Evolutionary conservation across 2,329 filamentous ascomycete genomes (phyloP), one percentile per base, ranked within the genome.

Genomic region (Sclerotinia sclerotiorum): DNA sequence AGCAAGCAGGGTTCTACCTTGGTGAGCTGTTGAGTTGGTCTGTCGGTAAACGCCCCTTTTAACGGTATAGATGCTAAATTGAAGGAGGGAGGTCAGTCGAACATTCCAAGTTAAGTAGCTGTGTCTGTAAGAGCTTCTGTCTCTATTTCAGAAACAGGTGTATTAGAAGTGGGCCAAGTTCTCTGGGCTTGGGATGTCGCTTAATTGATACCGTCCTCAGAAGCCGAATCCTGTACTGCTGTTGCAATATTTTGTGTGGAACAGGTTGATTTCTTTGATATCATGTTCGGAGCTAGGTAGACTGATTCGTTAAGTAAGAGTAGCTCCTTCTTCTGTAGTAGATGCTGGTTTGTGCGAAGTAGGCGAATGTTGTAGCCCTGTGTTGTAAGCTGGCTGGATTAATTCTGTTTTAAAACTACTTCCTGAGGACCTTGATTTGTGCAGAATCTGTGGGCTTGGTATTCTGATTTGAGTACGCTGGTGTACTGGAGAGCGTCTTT

Each of bases 311-410:
- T 21, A 8, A 44, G 21, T 15, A 11, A 35, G 8, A 39, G 17
- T 17, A 27, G 7, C 1, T 13, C 8, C 24, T 6, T 11, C 0
- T 1, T 1, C 8, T 1, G 4, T 44, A 19, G n/a, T 13, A 27
- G 2, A 39, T 56, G 19, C 17, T 24, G 5, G 15, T 11, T 58
- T 27, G n/a, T 19, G 15, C 1, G 17, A 17, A 44, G 0, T 10
- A 44, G 2, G 4, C 27, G 39, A 10, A 58, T 13, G 5, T 1
- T 21, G 19, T 10, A n/a, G 1, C n/a, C 44, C 11, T 5, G n/a
- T 17, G 8, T 3, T 58, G 15, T 44, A 19, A 44, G 0, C 24
- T 52, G 15, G 2, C 8, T 58, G 11, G 15, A 21, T 15, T 27
- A 5, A 13, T 17, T 27, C 21, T 57, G 32, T 24, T 35, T 24